Percentiles rank a stretch among this genome's conserved stretches.
These are phyloP conservation scores for Colletotrichum brevisporum DNA, from an alignment of 2,329 filamentous ascomycete species.

Conservation along the genomic window DNA sequence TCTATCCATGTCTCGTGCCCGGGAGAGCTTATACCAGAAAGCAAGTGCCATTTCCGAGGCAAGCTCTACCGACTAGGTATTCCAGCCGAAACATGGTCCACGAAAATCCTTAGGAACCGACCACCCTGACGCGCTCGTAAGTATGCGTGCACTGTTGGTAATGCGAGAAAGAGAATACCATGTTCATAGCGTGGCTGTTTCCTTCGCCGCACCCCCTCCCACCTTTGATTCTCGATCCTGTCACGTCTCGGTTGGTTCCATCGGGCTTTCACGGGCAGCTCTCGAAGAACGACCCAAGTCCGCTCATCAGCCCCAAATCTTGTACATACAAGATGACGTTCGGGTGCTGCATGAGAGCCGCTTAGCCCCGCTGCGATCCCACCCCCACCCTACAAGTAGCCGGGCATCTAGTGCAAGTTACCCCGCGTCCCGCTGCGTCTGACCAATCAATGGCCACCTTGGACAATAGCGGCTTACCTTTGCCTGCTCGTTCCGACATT, in stretches of 20 bases:
- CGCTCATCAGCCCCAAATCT: conserved; percentile 28
- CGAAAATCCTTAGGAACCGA: conserved; percentile 36
- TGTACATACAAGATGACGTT: conserved; percentile 40
- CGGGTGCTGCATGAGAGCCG: conserved; percentile 38
- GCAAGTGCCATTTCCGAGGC: no score
- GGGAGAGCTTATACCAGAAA: no score
- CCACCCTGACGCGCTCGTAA: background rate
- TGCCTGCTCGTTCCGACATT: conserved; percentile 36
- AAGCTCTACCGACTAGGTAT: background rate
- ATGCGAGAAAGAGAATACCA: conserved; percentile 35
- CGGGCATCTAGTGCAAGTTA: conserved; percentile 26
- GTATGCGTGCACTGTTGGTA: conserved; percentile 15
- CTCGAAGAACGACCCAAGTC: background rate
- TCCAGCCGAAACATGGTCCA: conserved; percentile 28
- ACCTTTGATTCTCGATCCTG: background rate
- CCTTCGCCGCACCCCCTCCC: background rate
- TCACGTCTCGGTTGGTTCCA: conserved; percentile 2
- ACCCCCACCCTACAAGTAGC: conserved; percentile 13
- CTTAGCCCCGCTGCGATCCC: conserved; percentile 28
- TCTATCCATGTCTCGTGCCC: no score
- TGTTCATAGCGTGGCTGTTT: background rate
- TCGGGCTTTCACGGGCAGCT: conserved; percentile 36
- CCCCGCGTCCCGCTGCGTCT: conserved; percentile 24
- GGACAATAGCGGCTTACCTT: conserved; percentile 28
- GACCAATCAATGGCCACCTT: conserved; percentile 24